Percentiles rank a stretch among this genome's conserved stretches.
These are phyloP conservation scores for Metschnikowia proteae DNA, from an alignment of 805 yeast species.

Conservation along the genomic window DNA sequence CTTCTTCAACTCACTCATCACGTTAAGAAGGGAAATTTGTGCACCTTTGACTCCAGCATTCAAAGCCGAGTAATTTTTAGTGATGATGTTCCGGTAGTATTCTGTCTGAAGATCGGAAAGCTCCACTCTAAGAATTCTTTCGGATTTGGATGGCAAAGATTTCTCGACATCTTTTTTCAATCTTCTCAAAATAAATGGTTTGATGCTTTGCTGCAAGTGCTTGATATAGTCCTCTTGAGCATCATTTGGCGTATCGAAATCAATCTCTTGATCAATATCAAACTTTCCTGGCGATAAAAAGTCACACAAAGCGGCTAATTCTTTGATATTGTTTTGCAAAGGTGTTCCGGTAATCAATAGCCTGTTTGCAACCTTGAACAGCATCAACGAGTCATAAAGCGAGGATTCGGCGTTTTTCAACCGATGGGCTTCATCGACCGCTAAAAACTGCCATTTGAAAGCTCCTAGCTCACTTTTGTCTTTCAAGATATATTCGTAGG, in stretches of 20 bases:
- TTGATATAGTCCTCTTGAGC: conserved; percentile 88
- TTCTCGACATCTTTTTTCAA: conserved; percentile 97
- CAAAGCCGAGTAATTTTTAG: conserved; percentile 87
- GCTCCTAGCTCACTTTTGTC: conserved; percentile 78
- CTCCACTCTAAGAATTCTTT: conserved; percentile 91
- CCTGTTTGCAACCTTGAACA: conserved; percentile 79
- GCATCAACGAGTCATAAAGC: conserved; percentile 78
- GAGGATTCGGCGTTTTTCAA: conserved; percentile 92
- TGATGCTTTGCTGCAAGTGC: conserved; percentile 75
- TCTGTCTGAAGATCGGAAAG: conserved; percentile 92
- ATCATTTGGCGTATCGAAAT: conserved; percentile 82
- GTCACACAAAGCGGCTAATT: conserved; percentile 89
- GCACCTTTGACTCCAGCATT: conserved; percentile 71
- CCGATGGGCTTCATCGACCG: conserved; percentile 98
- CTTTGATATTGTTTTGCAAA: conserved; percentile 90
- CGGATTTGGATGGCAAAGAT: conserved; percentile 92
- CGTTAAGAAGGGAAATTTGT: conserved; percentile 83
- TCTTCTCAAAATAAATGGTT: conserved; percentile 90
- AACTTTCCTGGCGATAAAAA: conserved; percentile 95
- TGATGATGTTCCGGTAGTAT: conserved; percentile 88
- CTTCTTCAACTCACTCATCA: conserved; percentile 93
- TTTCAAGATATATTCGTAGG: conserved; percentile 93
- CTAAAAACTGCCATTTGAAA: conserved; percentile 91
- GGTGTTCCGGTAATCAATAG: conserved; percentile 97
- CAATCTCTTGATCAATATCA: conserved; percentile 88